Conservation (phyloP, 1,284 basidiomycete species). For the Austroboletus novae-zelandiae region DNA sequence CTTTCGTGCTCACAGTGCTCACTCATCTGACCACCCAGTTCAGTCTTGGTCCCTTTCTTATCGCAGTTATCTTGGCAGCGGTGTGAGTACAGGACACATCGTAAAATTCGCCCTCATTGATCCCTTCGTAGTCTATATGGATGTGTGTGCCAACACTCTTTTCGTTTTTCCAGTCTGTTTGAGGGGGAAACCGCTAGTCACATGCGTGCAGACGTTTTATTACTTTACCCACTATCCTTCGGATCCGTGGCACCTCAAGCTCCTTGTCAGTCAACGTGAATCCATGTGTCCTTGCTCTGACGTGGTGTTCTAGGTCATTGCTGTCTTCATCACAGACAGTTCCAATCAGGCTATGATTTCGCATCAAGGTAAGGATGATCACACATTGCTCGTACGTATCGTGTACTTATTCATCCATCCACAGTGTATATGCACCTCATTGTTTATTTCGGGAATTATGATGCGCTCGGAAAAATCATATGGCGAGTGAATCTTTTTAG, state of each 20-base stretch:
- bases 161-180: not conserved
- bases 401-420: not conserved
- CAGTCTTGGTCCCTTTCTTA: not conserved
- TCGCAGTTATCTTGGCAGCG: not conserved
- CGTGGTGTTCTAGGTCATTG: slow-evolving; percentile 37
- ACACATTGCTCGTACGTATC: not conserved
- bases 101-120: not conserved
- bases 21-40: too few species aligned
- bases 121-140: slow-evolving; percentile 44
- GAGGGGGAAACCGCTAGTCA: slow-evolving; percentile 37
- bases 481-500: slow-evolving; percentile 37
- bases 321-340: slow-evolving; percentile 49
- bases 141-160: slow-evolving; percentile 35
- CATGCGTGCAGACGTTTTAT: slow-evolving; percentile 54
- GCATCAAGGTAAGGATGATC: slow-evolving; percentile 43
- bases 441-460: slow-evolving; percentile 42
- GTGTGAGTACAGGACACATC: not conserved
- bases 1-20: too few species aligned
- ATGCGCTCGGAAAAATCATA: slow-evolving; percentile 38
- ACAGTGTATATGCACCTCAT: slow-evolving; percentile 57
- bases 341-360: slow-evolving; percentile 55
- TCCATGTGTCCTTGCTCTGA: not conserved
- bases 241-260: slow-evolving; percentile 45
- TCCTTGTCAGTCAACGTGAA: slow-evolving; percentile 33
- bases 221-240: slow-evolving; percentile 49